Conservation (phyloP, 257 asterid genomes). For the Haberlea rhodopensis region DNA sequence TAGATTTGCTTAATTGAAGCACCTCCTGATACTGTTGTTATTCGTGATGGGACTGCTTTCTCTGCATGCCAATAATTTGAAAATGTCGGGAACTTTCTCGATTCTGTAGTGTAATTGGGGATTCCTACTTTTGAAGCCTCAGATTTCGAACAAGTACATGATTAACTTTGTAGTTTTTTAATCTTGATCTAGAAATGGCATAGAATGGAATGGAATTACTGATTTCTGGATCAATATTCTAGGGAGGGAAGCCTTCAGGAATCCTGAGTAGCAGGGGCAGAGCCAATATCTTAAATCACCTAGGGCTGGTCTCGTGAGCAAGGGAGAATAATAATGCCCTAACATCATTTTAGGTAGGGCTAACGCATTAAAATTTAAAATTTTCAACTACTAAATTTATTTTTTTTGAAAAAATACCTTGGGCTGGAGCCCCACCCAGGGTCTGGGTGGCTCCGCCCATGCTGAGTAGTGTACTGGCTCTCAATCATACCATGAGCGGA, state of each 20-base stretch:
- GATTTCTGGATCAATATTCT: slow-evolving; percentile 20
- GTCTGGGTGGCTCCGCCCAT: too few species aligned
- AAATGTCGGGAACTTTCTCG: slow-evolving; percentile 82
- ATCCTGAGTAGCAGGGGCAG: slow-evolving; percentile 74
- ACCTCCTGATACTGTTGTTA: slow-evolving; percentile 47
- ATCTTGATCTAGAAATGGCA: neutral
- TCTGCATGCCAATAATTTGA: slow-evolving; percentile 83
- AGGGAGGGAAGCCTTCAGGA: slow-evolving; percentile 88
- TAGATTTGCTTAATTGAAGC: slow-evolving; percentile 47
- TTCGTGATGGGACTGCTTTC: slow-evolving; percentile 85
- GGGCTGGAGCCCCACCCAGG: too few species aligned
- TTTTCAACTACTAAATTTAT: too few species aligned
- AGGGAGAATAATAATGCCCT: too few species aligned
- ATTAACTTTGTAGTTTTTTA: neutral
- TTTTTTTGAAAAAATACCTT: too few species aligned
- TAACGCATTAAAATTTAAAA: too few species aligned
- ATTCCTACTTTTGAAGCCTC: slow-evolving; percentile 85
- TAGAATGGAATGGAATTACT: neutral
- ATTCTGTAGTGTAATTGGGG: slow-evolving; percentile 64
- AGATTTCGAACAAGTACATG: slow-evolving; percentile 74
- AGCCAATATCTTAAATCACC: too few species aligned
- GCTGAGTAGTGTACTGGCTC: slow-evolving; percentile 70
- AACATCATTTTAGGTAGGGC: too few species aligned
- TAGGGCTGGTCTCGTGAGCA: too few species aligned
- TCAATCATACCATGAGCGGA: slow-evolving; percentile 80